Evolutionary conservation across 352 stramenopile genomes (phyloP).

Genomic region (Globisporangium rhizosaccharum): DNA sequence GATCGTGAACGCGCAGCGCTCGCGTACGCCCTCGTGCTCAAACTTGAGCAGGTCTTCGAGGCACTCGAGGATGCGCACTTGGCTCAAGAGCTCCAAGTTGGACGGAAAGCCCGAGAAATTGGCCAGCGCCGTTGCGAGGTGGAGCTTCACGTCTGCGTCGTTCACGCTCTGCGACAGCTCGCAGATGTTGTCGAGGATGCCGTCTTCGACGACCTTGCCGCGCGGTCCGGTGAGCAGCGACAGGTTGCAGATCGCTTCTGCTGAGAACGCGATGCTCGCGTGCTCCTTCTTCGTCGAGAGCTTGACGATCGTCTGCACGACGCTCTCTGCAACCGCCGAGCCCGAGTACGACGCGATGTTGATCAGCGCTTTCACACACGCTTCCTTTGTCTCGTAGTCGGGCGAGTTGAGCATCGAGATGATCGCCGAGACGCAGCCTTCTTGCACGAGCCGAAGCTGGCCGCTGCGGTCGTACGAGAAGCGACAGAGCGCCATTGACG

Average conservation of each 20-base stretch:
- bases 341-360: conserved; percentile 76
- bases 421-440: conserved; percentile 78
- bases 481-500: conserved; percentile 77
- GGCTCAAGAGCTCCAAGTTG: conserved; percentile 66
- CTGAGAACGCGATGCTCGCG: conserved; percentile 47
- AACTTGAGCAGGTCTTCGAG: conserved; percentile 71
- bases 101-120: conserved; percentile 71
- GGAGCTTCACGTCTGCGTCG: conserved; percentile 40
- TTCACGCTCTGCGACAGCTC: conserved; percentile 41
- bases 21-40: conserved; percentile 56
- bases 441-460: conserved; percentile 68
- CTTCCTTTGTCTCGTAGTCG: conserved; percentile 76
- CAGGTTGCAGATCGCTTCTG: conserved; percentile 74
- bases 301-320: conserved; percentile 75
- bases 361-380: conserved; percentile 80
- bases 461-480: conserved; percentile 73
- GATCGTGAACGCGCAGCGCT: conserved; percentile 68
- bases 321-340: conserved; percentile 55
- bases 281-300: conserved; percentile 65
- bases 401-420: conserved; percentile 81
- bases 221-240: conserved; percentile 62
- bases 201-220: conserved; percentile 73
- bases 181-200: conserved; percentile 72
- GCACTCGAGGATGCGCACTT: conserved; percentile 63
- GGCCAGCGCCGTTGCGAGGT: conserved; percentile 67